Conservation (phyloP, 352 stramenopile genomes). For the Phytophthora cajani region DNA sequence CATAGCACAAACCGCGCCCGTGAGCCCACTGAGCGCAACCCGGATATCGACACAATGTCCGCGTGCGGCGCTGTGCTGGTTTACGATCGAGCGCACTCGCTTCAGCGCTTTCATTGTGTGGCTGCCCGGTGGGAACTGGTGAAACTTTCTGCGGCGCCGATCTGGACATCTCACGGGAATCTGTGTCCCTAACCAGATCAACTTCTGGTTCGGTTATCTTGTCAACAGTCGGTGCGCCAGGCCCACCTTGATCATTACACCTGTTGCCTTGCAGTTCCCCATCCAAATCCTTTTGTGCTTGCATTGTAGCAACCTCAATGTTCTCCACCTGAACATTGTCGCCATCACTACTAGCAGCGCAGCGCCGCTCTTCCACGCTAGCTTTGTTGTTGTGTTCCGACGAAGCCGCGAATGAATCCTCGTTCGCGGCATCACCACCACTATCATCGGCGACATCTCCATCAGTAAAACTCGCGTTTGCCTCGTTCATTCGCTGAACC, state of each 20-base stretch:
- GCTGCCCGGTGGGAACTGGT: background rate
- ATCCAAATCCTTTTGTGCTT: background rate
- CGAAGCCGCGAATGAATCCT: background rate
- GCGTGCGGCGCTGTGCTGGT: background rate
- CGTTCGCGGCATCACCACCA: background rate
- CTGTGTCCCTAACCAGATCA: too few relatives aligned
- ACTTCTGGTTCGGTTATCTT: too few relatives aligned
- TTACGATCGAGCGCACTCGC: background rate
- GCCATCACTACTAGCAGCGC: background rate
- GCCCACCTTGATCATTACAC: background rate
- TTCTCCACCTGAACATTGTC: background rate
- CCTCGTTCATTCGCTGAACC: background rate
- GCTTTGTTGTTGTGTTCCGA: background rate
- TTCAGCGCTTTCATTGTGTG: background rate
- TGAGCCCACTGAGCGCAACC: constrained; percentile 1
- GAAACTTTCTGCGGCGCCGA: too few relatives aligned
- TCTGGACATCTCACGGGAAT: too few relatives aligned
- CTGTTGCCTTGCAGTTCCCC: background rate
- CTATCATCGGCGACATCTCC: too few relatives aligned
- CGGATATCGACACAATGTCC: constrained; percentile 4
- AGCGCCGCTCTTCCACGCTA: background rate
- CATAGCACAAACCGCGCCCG: constrained; percentile 11
- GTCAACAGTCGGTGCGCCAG: background rate
- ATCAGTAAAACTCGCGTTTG: background rate
- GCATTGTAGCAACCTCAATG: background rate